Evolutionary conservation across 768 basidiomycete genomes (phyloP).

Genomic region (Jaapia argillacea): DNA sequence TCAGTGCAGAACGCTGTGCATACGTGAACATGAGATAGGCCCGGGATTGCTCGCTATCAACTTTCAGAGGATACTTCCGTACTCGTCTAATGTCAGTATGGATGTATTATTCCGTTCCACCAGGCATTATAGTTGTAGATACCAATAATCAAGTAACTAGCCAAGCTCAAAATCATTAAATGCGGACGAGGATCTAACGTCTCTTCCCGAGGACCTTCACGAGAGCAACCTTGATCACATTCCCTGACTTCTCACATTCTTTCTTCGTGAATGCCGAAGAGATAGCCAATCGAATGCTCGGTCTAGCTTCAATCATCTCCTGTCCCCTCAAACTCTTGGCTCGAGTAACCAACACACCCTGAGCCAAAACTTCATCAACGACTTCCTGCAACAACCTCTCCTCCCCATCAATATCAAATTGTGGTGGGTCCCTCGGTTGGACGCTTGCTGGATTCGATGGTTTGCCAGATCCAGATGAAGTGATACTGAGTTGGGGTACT

Average conservation of each 20-base stretch:
- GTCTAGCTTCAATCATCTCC: slow-evolving; percentile 72
- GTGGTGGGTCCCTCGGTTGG: slow-evolving; percentile 32
- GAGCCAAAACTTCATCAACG: slow-evolving; percentile 74
- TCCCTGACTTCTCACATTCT: slow-evolving; percentile 84
- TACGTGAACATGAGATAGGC: too few species aligned
- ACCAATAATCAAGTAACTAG: too few species aligned
- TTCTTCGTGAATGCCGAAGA: slow-evolving; percentile 75
- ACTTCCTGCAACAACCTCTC: slow-evolving; percentile 84
- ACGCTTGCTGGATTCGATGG: slow-evolving; percentile 40
- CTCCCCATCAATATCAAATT: slow-evolving; percentile 53
- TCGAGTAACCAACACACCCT: slow-evolving; percentile 80
- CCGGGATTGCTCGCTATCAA: too few species aligned
- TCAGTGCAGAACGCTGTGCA: too few species aligned
- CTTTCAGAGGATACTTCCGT: too few species aligned
- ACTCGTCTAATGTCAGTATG: too few species aligned
- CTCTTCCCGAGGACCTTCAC: slow-evolving; percentile 63
- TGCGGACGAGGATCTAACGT: too few species aligned
- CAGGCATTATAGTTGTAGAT: too few species aligned
- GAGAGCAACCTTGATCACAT: slow-evolving; percentile 61
- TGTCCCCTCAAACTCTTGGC: slow-evolving; percentile 77
- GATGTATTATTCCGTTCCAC: too few species aligned
- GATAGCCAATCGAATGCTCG: slow-evolving; percentile 79
- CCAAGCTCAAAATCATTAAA: too few species aligned
- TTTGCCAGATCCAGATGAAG: slow-evolving; percentile 20
- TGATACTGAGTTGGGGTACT: slow-evolving; percentile 12